Evolutionary conservation across 1,139 yeast species (phyloP).

Genomic region (Magnusiomyces magnusii): DNA sequence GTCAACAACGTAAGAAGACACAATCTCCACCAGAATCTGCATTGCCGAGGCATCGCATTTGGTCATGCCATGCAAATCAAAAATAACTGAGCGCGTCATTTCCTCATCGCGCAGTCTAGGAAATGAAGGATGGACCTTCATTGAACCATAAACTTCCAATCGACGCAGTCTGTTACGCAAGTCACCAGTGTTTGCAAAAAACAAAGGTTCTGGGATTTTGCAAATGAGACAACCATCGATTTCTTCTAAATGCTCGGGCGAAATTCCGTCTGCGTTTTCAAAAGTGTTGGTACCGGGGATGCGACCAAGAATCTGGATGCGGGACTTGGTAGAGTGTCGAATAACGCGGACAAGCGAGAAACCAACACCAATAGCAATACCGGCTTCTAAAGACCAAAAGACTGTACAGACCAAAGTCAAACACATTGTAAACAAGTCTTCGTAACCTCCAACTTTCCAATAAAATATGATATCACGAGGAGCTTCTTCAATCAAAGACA

Average conservation of each 20-base stretch:
- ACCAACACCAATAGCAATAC: constrained; percentile 77
- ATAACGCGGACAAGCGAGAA: constrained; percentile 76
- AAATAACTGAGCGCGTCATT: constrained; percentile 59
- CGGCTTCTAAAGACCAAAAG: constrained; percentile 80
- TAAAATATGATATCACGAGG: constrained; percentile 76
- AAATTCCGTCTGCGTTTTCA: constrained; percentile 59
- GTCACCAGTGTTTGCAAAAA: constrained; percentile 86
- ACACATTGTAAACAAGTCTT: constrained; percentile 66
- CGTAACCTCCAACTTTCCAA: constrained; percentile 63
- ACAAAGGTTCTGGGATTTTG: constrained; percentile 85
- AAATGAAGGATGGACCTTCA: constrained; percentile 75
- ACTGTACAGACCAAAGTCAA: constrained; percentile 67
- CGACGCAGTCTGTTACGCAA: constrained; percentile 65
- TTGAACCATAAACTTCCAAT: constrained; percentile 78
- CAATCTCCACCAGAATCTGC: constrained; percentile 57
- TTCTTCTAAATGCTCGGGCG: constrained; percentile 44
- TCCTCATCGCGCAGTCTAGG: constrained; percentile 48
- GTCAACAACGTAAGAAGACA: constrained; percentile 41
- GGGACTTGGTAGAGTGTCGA: constrained; percentile 75
- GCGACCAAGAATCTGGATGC: constrained; percentile 84
- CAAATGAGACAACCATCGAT: constrained; percentile 81
- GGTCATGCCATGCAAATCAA: constrained; percentile 84
- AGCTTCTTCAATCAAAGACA: constrained; percentile 75
- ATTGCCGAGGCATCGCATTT: constrained; percentile 83
- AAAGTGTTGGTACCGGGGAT: constrained; percentile 70